These are phyloP conservation scores for Sporothrix sp. DNA, from an alignment of 2,329 filamentous ascomycete genomes.

Conservation along the genomic window DNA sequence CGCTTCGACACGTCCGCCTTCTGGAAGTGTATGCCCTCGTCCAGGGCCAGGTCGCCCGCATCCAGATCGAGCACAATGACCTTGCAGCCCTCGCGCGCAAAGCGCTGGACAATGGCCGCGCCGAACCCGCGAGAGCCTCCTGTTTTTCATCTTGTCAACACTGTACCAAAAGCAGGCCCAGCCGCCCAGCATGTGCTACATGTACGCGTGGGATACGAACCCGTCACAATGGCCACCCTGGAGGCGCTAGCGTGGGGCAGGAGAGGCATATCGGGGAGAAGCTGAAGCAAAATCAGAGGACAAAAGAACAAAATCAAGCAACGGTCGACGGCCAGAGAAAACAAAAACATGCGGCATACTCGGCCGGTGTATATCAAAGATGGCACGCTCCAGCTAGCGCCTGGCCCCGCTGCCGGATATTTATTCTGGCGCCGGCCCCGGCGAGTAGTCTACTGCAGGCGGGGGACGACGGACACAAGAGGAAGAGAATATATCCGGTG, in stretches of 20 bases:
- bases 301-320: no score
- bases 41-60: background rate
- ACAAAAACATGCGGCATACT: no score
- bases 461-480: background rate
- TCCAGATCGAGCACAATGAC: background rate
- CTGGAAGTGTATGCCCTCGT: background rate
- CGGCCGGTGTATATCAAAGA: no score
- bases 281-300: background rate
- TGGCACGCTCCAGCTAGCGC: no score
- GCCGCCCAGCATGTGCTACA: no score
- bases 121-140: background rate
- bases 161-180: no score
- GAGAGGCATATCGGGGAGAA: background rate
- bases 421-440: background rate
- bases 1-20: background rate
- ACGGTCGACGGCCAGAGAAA: no score
- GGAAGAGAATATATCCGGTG: background rate
- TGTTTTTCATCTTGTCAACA: no score
- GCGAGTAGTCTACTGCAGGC: no score
- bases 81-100: background rate
- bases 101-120: background rate
- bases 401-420: background rate
- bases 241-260: background rate
- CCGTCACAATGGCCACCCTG: background rate
- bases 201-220: no score